phyloP scores from a whole-genome alignment of 1,284 basidiomycete genomes.

The Mycena citricolor region DNA sequence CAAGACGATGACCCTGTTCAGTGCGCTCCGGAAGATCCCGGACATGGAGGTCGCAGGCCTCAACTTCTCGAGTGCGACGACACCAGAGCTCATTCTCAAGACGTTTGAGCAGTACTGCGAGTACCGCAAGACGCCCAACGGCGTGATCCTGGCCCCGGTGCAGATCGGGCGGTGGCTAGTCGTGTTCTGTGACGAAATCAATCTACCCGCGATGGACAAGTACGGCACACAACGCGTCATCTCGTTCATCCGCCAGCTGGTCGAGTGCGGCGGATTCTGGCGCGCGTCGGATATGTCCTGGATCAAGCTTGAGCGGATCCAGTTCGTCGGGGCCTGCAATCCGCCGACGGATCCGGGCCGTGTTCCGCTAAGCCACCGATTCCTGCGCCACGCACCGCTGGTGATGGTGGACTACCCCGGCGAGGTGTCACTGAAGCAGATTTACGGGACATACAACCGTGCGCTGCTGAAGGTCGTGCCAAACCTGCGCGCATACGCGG shows the following conservation, averaged over 20 bases:
- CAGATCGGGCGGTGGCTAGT: constrained; percentile 99
- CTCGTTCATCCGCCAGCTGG: constrained; percentile 96
- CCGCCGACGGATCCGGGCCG: constrained; percentile 99
- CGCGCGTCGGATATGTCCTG: constrained; percentile 93
- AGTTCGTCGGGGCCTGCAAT: constrained; percentile 99
- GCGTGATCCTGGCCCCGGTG: constrained; percentile 88
- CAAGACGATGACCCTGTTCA: constrained; percentile 99
- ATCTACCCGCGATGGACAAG: constrained; percentile 94
- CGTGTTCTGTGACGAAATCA: constrained; percentile 99
- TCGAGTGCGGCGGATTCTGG: constrained; percentile 96
- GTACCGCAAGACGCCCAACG: constrained; percentile 97
- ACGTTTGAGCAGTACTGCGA: constrained; percentile 99
- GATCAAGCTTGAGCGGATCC: constrained; percentile 97
- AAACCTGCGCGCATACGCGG: constrained; percentile 89
- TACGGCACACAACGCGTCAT: constrained; percentile 99
- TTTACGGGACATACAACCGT: constrained; percentile 98
- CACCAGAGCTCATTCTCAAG: constrained; percentile 96
- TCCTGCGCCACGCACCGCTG: constrained; percentile 97
- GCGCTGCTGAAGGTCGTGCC: constrained; percentile 96
- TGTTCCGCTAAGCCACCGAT: constrained; percentile 95
- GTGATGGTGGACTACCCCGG: constrained; percentile 99
- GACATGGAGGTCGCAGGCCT: constrained; percentile 99
- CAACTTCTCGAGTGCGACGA: constrained; percentile 99
- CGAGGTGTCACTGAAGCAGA: constrained; percentile 95
- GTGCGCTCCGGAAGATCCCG: constrained; percentile 93